Base-by-base conservation (phyloP, 2,329 filamentous ascomycete species). In the Fusarium floridanum region DNA sequence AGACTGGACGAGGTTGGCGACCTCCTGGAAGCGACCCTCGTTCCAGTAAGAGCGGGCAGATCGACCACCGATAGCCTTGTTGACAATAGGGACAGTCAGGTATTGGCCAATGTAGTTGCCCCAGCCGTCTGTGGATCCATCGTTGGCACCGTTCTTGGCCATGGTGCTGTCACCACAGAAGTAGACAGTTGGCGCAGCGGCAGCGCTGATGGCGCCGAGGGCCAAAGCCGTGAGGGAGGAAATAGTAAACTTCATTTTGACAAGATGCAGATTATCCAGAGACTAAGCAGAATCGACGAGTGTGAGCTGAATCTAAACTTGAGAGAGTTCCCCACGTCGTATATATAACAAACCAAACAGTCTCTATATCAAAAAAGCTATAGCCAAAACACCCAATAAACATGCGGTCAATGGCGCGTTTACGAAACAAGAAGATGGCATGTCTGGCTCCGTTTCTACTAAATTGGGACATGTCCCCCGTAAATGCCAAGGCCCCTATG, bases 21-120 rank as follows among this genome's bases (percentile, higher is more conserved):
- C 88, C 0, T 84, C 85, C 17, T 86, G 81, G 83, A 94, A 94
- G 16, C 90, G 89, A 10, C 89, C 90, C 82, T 94, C 92, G 57
- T 90, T 87, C 1, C 88, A 91, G 82, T 87, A 94, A 24, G 90
- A 92, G 56, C 92, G 88, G 2, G 92, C 91, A 29, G 88, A 91
- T 60, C 91, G 89, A 22, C 92, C 92, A 10, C 86, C 91, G 20
- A 92, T 87, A 36, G 92, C 92, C 63, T 89, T 84, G 85, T 94
- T 94, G 7, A 93, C 87, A 0, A 84, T 81, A n/a, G 79, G 80
- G 11, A 76, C 64, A 11, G 76, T 72, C 12, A 85, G 82, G 67
- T 86, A 89, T 77, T 89, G 86, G 56, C 85, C 83, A 16, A 93
- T 84, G 78, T 88, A 91, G 72, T 88, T 83, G 22, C 91, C 91